Evolutionary conservation across 164 flowering plant genomes (phyloP).

Genomic region (Magnolia sinica): DNA sequence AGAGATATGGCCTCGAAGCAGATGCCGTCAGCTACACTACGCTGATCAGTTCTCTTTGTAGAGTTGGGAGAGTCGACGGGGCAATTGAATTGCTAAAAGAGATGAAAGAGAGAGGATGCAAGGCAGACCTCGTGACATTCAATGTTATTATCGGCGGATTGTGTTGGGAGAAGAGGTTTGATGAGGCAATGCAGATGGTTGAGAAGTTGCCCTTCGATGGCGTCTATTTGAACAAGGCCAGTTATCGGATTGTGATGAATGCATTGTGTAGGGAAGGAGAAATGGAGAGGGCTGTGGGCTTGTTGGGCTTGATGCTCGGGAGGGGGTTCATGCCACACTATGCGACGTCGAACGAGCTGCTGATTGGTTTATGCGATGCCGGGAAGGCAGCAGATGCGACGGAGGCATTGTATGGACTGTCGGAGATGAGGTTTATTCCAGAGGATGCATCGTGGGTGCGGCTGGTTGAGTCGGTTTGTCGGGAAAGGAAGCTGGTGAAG

Average conservation of each 20-base stretch:
- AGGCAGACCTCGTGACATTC: conserved; percentile 59
- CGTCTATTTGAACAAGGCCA: conserved; percentile 59
- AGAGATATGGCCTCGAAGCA: conserved; percentile 41
- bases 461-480: conserved; percentile 52
- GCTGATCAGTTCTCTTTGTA: conserved; percentile 53
- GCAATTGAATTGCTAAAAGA: conserved; percentile 60
- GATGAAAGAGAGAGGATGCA: conserved; percentile 62
- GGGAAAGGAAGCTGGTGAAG: conserved; percentile 64
- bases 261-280: conserved; percentile 49
- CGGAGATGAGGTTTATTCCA: conserved; percentile 64
- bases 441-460: conserved; percentile 54
- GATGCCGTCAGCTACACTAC: conserved; percentile 78
- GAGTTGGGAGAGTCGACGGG: conserved; percentile 46
- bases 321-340: conserved; percentile 76
- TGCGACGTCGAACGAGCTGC: conserved; percentile 71
- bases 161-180: conserved; percentile 54
- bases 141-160: conserved; percentile 72
- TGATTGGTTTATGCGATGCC: conserved; percentile 53
- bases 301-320: conserved; percentile 61
- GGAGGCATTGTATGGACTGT: conserved; percentile 39
- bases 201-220: conserved; percentile 65
- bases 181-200: conserved; percentile 70
- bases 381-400: conserved; percentile 59
- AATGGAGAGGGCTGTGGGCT: conserved; percentile 41
- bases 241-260: conserved; percentile 80